Conservation (phyloP, 176 grass and related monocot species). For the Ensete ventricosum region DNA sequence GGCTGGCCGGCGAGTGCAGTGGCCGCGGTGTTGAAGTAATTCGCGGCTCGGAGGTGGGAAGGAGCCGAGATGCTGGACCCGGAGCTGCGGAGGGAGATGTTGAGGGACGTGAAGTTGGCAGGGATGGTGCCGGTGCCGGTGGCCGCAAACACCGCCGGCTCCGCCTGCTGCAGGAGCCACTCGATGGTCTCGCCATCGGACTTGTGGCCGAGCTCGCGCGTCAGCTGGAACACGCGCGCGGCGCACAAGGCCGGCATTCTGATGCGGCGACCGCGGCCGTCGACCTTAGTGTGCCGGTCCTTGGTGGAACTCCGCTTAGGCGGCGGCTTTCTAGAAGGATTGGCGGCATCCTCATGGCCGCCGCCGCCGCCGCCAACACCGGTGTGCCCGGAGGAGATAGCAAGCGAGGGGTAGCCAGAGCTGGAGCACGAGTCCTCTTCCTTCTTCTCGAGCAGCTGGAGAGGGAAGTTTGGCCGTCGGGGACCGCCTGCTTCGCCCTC, state of each 20-base stretch:
- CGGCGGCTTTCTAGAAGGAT: constrained; percentile 33
- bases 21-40: constrained; percentile 26
- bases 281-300: constrained; percentile 94
- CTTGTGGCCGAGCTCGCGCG: constrained; percentile 90
- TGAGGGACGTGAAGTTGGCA: constrained; percentile 92
- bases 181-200: constrained; percentile 98
- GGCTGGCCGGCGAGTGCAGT: constrained; percentile 32
- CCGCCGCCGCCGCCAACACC: background rate
- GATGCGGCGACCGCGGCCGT: constrained; percentile 79
- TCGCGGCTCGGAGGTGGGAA: constrained; percentile 46
- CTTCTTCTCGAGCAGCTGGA: constrained; percentile 90
- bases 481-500: constrained; percentile 47
- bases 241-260: constrained; percentile 93
- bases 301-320: constrained; percentile 78
- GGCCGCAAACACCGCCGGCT: constrained; percentile 89
- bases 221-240: constrained; percentile 91
- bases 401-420: constrained; percentile 29
- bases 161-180: constrained; percentile 96
- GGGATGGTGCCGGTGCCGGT: constrained; percentile 94
- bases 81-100: constrained; percentile 93
- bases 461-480: constrained; percentile 71
- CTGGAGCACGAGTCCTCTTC: constrained; percentile 69
- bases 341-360: constrained; percentile 16
- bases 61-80: constrained; percentile 68
- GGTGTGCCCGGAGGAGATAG: constrained; percentile 26